These are phyloP conservation scores for Rhododendron ferrugineum DNA, from an alignment of 148 eudicot species.

Conservation along the genomic window DNA sequence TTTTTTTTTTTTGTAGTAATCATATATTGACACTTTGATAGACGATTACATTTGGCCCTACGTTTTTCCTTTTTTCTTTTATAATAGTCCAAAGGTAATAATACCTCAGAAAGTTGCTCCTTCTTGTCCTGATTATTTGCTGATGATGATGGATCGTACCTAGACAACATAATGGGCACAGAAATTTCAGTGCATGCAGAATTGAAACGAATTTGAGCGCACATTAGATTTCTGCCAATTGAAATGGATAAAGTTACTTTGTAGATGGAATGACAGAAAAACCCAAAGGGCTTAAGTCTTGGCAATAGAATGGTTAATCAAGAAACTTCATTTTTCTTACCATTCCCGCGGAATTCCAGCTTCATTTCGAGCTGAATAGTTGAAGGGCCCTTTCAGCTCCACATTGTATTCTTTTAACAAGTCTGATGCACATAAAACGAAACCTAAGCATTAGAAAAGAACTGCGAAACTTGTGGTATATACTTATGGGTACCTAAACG, in stretches of 20 bases:
- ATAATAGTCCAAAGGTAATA: conserved; percentile 12
- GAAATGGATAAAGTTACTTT: neutral
- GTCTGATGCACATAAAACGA: conserved; percentile 25
- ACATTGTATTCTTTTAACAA: conserved; percentile 64
- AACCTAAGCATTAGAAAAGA: neutral
- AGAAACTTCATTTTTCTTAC: conserved; percentile 31
- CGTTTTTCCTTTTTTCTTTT: no score
- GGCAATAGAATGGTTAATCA: neutral
- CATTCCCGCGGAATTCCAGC: conserved; percentile 93
- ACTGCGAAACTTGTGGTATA: neutral
- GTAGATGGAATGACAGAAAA: neutral
- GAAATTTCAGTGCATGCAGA: neutral
- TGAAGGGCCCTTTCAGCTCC: conserved; percentile 84
- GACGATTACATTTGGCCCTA: neutral
- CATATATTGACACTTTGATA: neutral
- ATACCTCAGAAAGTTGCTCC: conserved; percentile 59
- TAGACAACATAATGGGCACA: conserved; percentile 14
- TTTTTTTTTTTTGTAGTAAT: neutral
- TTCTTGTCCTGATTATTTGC: conserved; percentile 28
- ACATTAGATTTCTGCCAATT: neutral
- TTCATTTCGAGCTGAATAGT: conserved; percentile 74
- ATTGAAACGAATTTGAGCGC: neutral
- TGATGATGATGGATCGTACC: conserved; percentile 66
- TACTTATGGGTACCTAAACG: no score
- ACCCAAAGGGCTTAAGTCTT: neutral